A percentile compares a stretch with the other conserved stretches of the same genome.
phyloP scores from a whole-genome alignment of 2,329 filamentous ascomycete species.

The Epichloe gansuensis region DNA sequence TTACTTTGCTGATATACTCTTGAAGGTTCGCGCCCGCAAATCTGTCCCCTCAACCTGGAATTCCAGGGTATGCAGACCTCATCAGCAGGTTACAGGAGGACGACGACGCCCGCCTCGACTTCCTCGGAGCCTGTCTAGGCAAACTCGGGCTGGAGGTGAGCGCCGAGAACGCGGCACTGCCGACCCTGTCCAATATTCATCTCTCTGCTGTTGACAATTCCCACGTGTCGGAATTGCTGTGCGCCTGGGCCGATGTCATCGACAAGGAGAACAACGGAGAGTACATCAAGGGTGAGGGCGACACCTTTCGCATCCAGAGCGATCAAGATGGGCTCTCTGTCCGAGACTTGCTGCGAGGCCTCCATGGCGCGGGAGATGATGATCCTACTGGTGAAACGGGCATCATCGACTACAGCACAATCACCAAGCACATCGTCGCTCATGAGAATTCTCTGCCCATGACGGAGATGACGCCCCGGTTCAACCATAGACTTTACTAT shows the following conservation, averaged over 20 bases:
- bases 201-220: slow-evolving; percentile 57
- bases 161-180: slow-evolving; percentile 55
- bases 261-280: slow-evolving; percentile 53
- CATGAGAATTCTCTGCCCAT: slow-evolving; percentile 59
- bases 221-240: slow-evolving; percentile 56
- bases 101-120: slow-evolving; percentile 57
- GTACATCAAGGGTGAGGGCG: slow-evolving; percentile 67
- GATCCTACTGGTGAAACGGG: slow-evolving; percentile 32
- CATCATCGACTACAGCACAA: slow-evolving; percentile 60
- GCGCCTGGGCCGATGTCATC: slow-evolving; percentile 55
- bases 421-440: slow-evolving; percentile 62
- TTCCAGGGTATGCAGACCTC: slow-evolving; percentile 58
- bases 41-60: slow-evolving; percentile 52
- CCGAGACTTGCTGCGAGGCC: slow-evolving; percentile 38
- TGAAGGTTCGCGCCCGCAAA: slow-evolving; percentile 71
- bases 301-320: slow-evolving; percentile 69
- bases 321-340: slow-evolving; percentile 49
- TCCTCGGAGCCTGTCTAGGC: slow-evolving; percentile 65
- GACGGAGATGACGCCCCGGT: slow-evolving; percentile 65
- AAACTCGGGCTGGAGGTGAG: slow-evolving; percentile 77
- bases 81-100: slow-evolving; percentile 56
- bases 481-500: slow-evolving; percentile 75
- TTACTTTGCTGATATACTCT: slow-evolving; percentile 4
- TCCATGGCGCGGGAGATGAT: slow-evolving; percentile 23
- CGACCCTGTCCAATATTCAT: slow-evolving; percentile 71